Conservation (phyloP, 83 land plant genomes). For the Thuja plicata region DNA sequence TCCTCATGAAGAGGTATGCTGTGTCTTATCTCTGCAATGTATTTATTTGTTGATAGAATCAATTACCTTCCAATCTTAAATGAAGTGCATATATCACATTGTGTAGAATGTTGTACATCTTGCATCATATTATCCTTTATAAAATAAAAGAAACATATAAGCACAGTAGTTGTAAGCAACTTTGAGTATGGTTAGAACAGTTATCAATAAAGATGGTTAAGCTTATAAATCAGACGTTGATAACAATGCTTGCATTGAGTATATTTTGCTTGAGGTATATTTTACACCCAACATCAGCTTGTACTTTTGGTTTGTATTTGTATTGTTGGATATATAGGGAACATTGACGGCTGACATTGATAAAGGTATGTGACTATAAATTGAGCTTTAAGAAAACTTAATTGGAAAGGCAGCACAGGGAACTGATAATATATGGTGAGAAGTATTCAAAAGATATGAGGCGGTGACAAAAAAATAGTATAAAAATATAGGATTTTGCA, state of each 20-base stretch:
- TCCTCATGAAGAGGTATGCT: conserved; percentile 88
- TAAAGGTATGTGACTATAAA: background rate
- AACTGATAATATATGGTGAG: background rate
- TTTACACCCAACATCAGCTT: background rate
- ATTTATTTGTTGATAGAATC: background rate
- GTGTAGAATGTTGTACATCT: background rate
- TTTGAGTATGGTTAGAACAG: background rate
- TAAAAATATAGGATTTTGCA: background rate
- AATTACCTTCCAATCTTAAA: background rate
- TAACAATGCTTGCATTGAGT: background rate
- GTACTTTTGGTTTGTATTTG: background rate
- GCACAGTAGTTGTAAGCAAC: background rate
- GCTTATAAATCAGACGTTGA: background rate
- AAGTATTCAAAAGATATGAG: background rate
- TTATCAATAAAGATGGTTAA: background rate
- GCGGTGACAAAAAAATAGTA: background rate
- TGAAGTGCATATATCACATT: background rate
- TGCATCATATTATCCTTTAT: background rate
- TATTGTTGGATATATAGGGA: background rate
- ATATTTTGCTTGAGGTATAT: background rate
- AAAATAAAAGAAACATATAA: background rate
- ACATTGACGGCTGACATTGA: background rate
- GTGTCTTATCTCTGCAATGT: background rate
- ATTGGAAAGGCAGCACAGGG: background rate
- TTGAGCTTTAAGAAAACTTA: background rate